Conservation (phyloP, 2,329 filamentous ascomycete species). For the Leptographium galeiforme region DNA sequence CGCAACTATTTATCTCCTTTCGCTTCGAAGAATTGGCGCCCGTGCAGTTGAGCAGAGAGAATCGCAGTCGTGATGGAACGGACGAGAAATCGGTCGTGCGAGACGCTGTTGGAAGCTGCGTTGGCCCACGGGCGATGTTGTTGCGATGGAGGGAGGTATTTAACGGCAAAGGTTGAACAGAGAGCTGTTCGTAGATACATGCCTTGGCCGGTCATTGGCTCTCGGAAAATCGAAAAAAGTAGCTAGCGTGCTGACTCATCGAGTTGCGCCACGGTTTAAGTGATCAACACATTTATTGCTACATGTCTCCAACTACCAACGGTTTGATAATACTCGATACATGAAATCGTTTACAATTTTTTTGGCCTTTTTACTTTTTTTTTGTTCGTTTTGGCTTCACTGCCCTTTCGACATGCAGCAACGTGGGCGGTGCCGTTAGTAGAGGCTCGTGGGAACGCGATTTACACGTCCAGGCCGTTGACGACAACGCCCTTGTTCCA, state of each 20-base stretch:
- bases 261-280: not conserved
- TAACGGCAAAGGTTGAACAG: not conserved
- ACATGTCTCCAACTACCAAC: not conserved
- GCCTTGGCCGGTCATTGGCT: not conserved
- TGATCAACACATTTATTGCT: not conserved
- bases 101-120: not conserved
- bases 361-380: not conserved
- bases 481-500: conserved; percentile 81
- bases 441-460: not conserved
- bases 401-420: not conserved
- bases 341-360: not conserved
- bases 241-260: not conserved
- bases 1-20: not conserved
- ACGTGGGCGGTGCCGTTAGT: not conserved
- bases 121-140: not conserved
- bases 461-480: conserved; percentile 69
- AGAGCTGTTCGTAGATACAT: not conserved
- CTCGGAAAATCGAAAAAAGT: not conserved
- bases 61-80: not conserved
- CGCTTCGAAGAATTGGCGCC: not conserved
- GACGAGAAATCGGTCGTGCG: not conserved
- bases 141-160: conserved; percentile 4
- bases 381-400: not conserved
- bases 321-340: not conserved
- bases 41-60: not conserved